Evolutionary conservation across 768 basidiomycete genomes (phyloP), one percentile per base, ranked within the genome.

Genomic region (Lactarius sp.): DNA sequence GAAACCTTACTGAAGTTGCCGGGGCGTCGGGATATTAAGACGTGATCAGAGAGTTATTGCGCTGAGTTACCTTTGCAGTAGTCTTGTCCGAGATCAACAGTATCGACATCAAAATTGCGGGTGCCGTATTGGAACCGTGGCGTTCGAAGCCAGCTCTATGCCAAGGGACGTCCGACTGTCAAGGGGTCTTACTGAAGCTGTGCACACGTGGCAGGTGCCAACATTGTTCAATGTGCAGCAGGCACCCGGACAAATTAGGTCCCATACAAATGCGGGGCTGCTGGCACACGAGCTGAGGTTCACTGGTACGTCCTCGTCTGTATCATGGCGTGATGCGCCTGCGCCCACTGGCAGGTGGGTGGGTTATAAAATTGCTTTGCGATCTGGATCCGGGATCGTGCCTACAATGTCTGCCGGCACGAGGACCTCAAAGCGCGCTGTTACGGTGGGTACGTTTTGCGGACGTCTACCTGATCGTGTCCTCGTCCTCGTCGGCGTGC

Each of bases 91-190:
- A 39, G 41, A 6, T 46, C 27, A 27, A 1, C 6, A 42, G 56
- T 14, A 9, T 16, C 34, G 9, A 62, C 51, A 52, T 56, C 49
- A 41, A 56, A 63, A 52, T 53, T 52, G 9, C 46, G 46, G n/a
- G 55, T 10, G 18, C 22, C 33, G 8, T 7, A 10, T 41, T 16
- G 52, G 39, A 6, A 6, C 20, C 7, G 10, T 3, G n/a, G 42
- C 27, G 50, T 59, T 51, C 37, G 14, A 20, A 49, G 37, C 33
- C 6, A 20, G 31, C 33, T 56, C 27, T 6, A 27, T 16, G 31
- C n/a, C 20, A 22, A 58, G 56, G 50, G 9, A 62, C 41, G 56
- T 57, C 62, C 62, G 62, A 51, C 57, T 59, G 36, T 41, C 62
- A 64, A 64, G 62, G 62, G 33, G 10, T 49, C 62, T 64, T 62